These are phyloP conservation scores for Craterostigma plantagineum DNA, from an alignment of 257 asterid species.

Conservation along the genomic window DNA sequence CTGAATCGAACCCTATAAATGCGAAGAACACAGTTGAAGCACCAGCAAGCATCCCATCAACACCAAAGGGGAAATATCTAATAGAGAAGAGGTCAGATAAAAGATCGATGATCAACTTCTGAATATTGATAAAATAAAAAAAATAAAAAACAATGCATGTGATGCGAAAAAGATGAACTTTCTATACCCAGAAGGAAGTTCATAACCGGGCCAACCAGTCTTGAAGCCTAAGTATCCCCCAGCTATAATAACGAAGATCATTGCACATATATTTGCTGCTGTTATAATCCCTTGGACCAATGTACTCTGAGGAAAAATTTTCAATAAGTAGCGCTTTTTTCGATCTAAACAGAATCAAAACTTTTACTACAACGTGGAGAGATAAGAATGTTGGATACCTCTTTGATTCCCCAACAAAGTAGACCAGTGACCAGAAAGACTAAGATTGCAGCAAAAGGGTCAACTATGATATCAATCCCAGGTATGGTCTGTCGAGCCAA, in stretches of 20 bases:
- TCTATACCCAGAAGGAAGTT: slow-evolving; percentile 60
- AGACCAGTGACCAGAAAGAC: slow-evolving; percentile 74
- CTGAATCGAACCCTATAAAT: slow-evolving; percentile 82
- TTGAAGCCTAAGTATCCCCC: slow-evolving; percentile 94
- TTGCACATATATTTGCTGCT: slow-evolving; percentile 64
- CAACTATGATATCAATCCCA: slow-evolving; percentile 54
- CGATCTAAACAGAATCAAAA: background rate
- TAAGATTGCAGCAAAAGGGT: slow-evolving; percentile 81
- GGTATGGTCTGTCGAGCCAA: slow-evolving; percentile 86
- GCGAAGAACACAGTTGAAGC: slow-evolving; percentile 98
- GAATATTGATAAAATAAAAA: background rate
- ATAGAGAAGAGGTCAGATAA: slow-evolving; percentile 1
- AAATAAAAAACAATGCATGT: background rate
- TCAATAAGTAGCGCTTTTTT: background rate
- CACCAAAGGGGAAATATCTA: slow-evolving; percentile 73
- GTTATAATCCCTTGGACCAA: slow-evolving; percentile 87
- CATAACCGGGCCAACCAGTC: slow-evolving; percentile 96
- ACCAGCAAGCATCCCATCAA: slow-evolving; percentile 97
- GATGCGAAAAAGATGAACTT: background rate
- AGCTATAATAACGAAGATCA: slow-evolving; percentile 78
- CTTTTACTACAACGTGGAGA: no score
- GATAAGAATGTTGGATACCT: slow-evolving; percentile 26
- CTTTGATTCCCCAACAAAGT: slow-evolving; percentile 78
- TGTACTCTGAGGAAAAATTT: slow-evolving; percentile 44
- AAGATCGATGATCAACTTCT: slow-evolving; percentile 1